These are phyloP conservation scores for Corynespora cassiicola DNA, from an alignment of 2,329 filamentous ascomycete genomes.

Conservation along the genomic window DNA sequence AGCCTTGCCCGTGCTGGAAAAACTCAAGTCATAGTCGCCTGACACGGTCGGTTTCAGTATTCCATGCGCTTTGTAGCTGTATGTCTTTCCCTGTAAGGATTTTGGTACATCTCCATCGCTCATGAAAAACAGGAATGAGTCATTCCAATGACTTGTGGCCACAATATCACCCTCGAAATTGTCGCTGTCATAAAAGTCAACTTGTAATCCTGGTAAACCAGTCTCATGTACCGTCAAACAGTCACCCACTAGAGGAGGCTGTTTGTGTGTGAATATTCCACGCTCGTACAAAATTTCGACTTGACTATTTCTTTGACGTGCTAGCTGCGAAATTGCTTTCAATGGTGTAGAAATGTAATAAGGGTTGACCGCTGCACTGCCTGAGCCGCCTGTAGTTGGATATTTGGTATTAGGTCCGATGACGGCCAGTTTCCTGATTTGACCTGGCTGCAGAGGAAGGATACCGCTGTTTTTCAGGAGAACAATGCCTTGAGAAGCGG, in stretches of 20 bases:
- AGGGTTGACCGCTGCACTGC: constrained; percentile 4
- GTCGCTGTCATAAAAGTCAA: too few relatives aligned
- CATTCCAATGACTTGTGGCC: too few relatives aligned
- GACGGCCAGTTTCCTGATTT: neutral
- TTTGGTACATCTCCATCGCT: too few relatives aligned
- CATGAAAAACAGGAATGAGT: too few relatives aligned
- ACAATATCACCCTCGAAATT: too few relatives aligned
- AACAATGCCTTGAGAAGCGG: constrained; percentile 2
- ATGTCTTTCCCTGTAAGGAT: too few relatives aligned
- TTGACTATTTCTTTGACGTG: neutral
- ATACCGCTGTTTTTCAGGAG: constrained; percentile 4
- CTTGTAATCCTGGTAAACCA: too few relatives aligned
- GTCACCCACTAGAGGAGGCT: constrained; percentile 1
- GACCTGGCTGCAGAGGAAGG: neutral
- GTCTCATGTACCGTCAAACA: neutral
- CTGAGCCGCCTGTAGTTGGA: constrained; percentile 2
- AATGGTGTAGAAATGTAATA: constrained; percentile 2
- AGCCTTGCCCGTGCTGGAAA: constrained; percentile 5
- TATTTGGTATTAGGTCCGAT: constrained; percentile 3
- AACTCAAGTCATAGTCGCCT: neutral
- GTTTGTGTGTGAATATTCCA: neutral
- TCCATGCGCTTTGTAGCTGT: too few relatives aligned
- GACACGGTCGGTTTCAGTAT: constrained; percentile 11
- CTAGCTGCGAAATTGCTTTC: neutral
- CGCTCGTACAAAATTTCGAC: neutral